A percentile compares a stretch with the other conserved stretches of the same genome.
Evolutionary conservation across 306 rosid genomes (phyloP).

Genomic region (Vigna reflexopilosa): DNA sequence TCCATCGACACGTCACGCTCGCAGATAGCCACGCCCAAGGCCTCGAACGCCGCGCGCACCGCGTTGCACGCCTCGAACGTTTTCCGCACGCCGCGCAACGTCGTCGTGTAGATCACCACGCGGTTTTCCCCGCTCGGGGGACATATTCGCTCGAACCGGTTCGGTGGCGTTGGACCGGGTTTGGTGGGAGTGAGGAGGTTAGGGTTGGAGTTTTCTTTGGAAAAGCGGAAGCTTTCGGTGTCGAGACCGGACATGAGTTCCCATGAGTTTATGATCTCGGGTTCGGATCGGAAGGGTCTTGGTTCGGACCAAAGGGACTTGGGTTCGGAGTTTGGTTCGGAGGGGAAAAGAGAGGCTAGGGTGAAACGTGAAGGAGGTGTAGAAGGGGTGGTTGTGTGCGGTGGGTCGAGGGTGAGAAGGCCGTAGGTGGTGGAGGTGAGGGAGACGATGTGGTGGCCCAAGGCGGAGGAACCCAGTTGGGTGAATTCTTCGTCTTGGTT

Average conservation of each 20-base stretch:
- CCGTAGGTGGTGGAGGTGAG: constrained; percentile 97
- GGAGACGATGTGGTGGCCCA: constrained; percentile 91
- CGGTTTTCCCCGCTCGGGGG: constrained; percentile 82
- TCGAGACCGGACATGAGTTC: constrained; percentile 97
- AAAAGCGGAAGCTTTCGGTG: constrained; percentile 78
- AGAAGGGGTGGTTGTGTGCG: constrained; percentile 23
- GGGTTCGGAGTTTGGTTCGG: not conserved
- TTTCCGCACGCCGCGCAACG: constrained; percentile 78
- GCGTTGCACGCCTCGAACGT: constrained; percentile 86
- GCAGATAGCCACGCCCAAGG: constrained; percentile 61
- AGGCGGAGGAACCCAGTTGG: constrained; percentile 70
- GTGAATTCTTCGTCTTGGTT: constrained; percentile 77
- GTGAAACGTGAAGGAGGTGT: not conserved
- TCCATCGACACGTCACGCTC: constrained; percentile 96
- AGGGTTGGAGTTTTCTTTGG: not conserved
- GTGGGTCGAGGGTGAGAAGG: constrained; percentile 83
- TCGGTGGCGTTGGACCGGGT: not conserved
- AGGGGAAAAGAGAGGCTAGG: not conserved
- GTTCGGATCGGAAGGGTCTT: not conserved
- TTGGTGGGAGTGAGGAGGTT: not conserved
- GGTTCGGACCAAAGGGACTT: not conserved
- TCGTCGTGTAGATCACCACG: constrained; percentile 81
- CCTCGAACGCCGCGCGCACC: constrained; percentile 67
- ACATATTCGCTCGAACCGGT: constrained; percentile 52
- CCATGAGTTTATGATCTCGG: constrained; percentile 91